These are phyloP conservation scores for Ilyonectria destructans DNA, from an alignment of 2,329 filamentous ascomycete genomes.

Conservation along the genomic window DNA sequence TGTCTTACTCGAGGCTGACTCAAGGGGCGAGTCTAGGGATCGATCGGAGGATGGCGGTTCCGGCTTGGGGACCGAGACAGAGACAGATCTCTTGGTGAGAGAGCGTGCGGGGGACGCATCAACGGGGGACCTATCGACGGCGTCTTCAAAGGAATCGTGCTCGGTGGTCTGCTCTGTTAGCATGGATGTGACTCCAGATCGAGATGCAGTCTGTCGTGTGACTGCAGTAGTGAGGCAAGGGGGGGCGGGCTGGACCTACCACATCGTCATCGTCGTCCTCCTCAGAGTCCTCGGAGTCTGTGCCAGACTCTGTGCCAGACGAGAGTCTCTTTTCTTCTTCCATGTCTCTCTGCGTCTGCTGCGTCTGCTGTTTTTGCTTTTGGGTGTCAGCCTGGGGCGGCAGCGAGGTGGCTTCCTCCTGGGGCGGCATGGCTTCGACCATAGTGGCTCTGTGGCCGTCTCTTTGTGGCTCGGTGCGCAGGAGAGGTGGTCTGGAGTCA, in stretches of 20 bases:
- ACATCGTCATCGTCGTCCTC: conserved; percentile 40
- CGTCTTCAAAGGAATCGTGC: conserved; percentile 81
- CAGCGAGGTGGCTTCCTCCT: conserved; percentile 50
- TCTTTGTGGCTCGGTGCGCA: conserved; percentile 26
- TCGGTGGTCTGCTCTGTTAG: conserved; percentile 51
- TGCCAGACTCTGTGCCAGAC: conserved; percentile 52
- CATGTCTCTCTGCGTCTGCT: conserved; percentile 40
- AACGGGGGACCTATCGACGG: conserved; percentile 75
- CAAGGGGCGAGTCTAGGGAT: conserved; percentile 27
- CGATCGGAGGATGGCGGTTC: conserved; percentile 44
- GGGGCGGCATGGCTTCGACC: conserved; percentile 54
- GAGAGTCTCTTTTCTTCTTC: conserved; percentile 49
- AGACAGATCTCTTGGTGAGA: conserved; percentile 66
- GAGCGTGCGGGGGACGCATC: conserved; percentile 78
- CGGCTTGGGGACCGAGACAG: conserved; percentile 55
- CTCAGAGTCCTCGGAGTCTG: too few relatives aligned
- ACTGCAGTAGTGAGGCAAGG: conserved; percentile 32
- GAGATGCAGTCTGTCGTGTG: conserved; percentile 39
- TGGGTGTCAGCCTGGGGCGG: conserved; percentile 36
- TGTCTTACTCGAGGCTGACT: conserved; percentile 35
- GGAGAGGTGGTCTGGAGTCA: conserved; percentile 31
- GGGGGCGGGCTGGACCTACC: conserved; percentile 47
- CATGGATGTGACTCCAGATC: conserved; percentile 32
- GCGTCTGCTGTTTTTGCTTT: conserved; percentile 22
- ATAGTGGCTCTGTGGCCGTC: conserved; percentile 18